A percentile compares a stretch with the other conserved stretches of the same genome.
Conservation (phyloP, 129 eudicot genomes). For the Chrysanthemum lavandulifolium region DNA sequence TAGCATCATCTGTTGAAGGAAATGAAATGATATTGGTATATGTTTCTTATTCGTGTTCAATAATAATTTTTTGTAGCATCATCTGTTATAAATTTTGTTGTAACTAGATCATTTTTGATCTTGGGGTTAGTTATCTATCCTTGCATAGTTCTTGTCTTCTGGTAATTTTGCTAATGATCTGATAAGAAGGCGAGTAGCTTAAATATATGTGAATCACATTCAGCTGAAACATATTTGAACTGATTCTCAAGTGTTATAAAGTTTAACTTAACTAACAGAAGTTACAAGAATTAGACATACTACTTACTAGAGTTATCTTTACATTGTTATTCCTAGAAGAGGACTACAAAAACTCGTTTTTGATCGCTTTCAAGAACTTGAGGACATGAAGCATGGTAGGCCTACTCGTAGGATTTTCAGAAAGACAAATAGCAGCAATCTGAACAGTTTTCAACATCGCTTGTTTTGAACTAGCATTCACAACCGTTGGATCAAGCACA, state of each 20-base stretch:
- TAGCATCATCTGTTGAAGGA: neutral
- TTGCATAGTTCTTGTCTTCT: no score
- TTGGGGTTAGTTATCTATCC: no score
- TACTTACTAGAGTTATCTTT: conserved; percentile 7
- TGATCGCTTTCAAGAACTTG: conserved; percentile 63
- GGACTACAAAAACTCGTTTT: conserved; percentile 34
- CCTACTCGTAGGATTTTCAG: conserved; percentile 59
- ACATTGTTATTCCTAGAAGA: conserved; percentile 8
- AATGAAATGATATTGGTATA: conserved; percentile 1
- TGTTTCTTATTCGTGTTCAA: neutral
- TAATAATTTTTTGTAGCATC: neutral
- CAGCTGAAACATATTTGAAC: no score
- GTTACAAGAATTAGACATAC: conserved; percentile 1
- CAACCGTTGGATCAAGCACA: conserved; percentile 58
- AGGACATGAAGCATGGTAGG: conserved; percentile 69
- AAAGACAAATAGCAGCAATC: conserved; percentile 57
- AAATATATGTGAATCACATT: no score
- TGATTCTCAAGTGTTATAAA: neutral
- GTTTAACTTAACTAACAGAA: neutral
- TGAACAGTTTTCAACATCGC: conserved; percentile 60
- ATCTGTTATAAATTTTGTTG: neutral
- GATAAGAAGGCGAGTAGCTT: no score
- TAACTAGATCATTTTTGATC: neutral
- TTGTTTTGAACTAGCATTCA: conserved; percentile 67
- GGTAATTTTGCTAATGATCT: no score